Percentiles rank a stretch among this genome's conserved stretches.
Conservation (phyloP, 169 alveolate species). For the Eimeria falciformis region DNA sequence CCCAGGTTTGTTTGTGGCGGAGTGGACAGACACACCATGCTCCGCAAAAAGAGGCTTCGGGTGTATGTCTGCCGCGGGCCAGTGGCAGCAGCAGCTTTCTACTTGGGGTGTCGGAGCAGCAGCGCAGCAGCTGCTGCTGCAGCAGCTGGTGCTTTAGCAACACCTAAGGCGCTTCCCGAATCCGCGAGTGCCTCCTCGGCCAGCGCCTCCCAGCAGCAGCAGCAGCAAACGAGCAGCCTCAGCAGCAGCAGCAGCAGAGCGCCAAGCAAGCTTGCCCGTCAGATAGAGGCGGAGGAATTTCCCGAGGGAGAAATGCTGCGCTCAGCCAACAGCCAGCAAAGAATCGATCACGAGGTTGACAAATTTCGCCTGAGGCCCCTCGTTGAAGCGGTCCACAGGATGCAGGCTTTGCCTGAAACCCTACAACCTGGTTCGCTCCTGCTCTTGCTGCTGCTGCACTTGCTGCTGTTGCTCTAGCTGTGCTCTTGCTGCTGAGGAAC, state of each 20-base stretch:
- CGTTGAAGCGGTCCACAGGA: conserved; percentile 24
- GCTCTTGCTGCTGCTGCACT: background rate
- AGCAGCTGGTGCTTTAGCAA: too few relatives aligned
- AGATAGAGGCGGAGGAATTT: conserved; percentile 7
- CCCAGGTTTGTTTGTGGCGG: conserved; percentile 8
- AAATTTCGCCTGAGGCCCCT: conserved; percentile 38
- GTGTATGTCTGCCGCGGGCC: background rate
- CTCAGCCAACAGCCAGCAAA: conserved; percentile 13
- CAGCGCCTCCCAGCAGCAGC: too few relatives aligned
- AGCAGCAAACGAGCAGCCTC: background rate
- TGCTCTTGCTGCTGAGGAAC: background rate
- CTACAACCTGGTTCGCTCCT: background rate
- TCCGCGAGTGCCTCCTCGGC: too few relatives aligned
- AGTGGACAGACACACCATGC: background rate
- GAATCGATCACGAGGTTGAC: background rate
- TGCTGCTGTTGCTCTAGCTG: background rate
- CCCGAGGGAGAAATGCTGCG: conserved; percentile 29
- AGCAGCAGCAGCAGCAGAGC: conserved; percentile 31
- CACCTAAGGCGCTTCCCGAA: too few relatives aligned
- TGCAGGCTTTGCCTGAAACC: background rate
- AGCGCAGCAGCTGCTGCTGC: conserved; percentile 1
- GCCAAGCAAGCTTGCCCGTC: background rate
- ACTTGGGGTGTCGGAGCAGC: background rate
- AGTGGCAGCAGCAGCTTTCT: conserved; percentile 13
- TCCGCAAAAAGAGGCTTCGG: background rate